Percentiles rank a stretch among this genome's conserved stretches.
phyloP scores from a whole-genome alignment of 345 rosid genomes.

The Raphanus sativus region DNA sequence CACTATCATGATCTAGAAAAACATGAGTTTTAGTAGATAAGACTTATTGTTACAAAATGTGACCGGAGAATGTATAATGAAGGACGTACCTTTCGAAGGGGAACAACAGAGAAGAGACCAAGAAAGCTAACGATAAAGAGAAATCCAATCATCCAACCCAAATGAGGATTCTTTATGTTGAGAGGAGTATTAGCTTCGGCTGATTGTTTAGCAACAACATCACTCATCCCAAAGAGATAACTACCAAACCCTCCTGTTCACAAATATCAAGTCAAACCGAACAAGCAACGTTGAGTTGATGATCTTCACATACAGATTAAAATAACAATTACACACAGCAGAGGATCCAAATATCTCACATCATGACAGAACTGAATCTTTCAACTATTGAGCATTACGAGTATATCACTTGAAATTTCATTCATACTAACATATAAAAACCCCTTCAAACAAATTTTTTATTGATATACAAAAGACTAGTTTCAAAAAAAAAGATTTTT shows the following conservation, averaged over 20 bases:
- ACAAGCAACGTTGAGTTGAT: background rate
- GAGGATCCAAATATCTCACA: background rate
- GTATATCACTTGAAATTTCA: background rate
- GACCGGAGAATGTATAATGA: background rate
- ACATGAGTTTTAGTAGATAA: background rate
- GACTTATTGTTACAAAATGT: background rate
- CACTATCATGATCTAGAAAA: constrained; percentile 63
- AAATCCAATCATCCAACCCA: constrained; percentile 73
- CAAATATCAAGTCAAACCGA: constrained; percentile 4
- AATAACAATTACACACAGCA: background rate
- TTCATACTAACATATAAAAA: too few relatives aligned
- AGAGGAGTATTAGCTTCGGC: constrained; percentile 48
- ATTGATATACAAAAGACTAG: background rate
- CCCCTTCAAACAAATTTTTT: background rate
- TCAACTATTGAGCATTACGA: background rate
- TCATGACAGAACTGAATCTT: background rate
- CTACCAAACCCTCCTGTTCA: constrained; percentile 65
- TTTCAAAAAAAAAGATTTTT: background rate
- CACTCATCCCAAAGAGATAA: constrained; percentile 65
- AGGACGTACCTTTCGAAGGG: constrained; percentile 61
- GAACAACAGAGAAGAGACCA: constrained; percentile 71
- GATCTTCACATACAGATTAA: background rate
- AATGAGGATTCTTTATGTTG: constrained; percentile 54
- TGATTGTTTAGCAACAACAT: constrained; percentile 46
- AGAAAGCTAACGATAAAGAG: constrained; percentile 76